Percentiles rank a stretch among this genome's conserved stretches.
Conservation (phyloP, 495 filamentous ascomycete genomes). For the Xylaria castorea region DNA sequence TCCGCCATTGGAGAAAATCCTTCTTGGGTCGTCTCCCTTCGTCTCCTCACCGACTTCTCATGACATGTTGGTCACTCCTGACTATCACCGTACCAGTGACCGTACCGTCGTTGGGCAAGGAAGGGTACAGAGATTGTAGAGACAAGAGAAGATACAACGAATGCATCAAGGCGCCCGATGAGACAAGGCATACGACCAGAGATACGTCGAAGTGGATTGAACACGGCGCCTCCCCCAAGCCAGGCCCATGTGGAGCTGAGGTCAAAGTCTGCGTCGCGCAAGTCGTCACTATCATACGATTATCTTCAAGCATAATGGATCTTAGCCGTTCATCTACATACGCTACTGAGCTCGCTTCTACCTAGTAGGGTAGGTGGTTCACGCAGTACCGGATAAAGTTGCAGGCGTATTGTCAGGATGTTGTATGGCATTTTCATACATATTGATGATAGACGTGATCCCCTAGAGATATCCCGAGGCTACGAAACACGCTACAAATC, state of each 20-base stretch:
- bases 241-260: conserved; percentile 22
- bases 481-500: conserved; percentile 20
- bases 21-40: not conserved
- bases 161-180: conserved; percentile 1
- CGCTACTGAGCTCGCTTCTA: conserved; percentile 17
- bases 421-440: not conserved
- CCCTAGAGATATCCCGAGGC: conserved; percentile 20
- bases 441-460: conserved; percentile 18
- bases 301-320: conserved; percentile 7
- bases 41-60: conserved; percentile 23
- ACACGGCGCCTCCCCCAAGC: conserved; percentile 15
- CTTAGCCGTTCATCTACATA: not conserved
- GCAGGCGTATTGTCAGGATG: not conserved
- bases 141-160: not conserved
- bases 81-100: conserved; percentile 8
- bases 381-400: not conserved
- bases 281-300: conserved; percentile 30
- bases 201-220: not conserved
- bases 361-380: not conserved
- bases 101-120: not conserved
- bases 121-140: not conserved
- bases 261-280: conserved; percentile 11
- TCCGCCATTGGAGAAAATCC: conserved; percentile 12
- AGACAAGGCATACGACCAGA: not conserved
- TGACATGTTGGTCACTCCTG: conserved; percentile 10